phyloP scores from a whole-genome alignment of 495 filamentous ascomycete genomes.

The Emericellopsis terricola region DNA sequence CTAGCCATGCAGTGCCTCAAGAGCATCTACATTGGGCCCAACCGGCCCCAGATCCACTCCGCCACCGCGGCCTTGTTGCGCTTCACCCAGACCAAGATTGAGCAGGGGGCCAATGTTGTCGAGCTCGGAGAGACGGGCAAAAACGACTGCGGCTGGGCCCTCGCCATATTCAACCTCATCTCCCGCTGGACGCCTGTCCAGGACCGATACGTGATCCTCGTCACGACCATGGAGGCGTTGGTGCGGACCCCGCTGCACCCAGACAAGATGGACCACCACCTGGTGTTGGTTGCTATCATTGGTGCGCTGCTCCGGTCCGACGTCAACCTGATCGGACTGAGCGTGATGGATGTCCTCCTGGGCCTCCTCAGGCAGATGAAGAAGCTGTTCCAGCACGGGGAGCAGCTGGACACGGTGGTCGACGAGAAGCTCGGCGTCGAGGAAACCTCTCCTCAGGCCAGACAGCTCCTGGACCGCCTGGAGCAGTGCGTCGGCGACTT shows the following conservation, averaged over 20 bases:
- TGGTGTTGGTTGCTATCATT: slow-evolving; percentile 54
- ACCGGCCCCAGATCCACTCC: slow-evolving; percentile 54
- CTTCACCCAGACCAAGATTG: slow-evolving; percentile 46
- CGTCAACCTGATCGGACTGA: slow-evolving; percentile 83
- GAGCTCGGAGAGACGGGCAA: slow-evolving; percentile 9
- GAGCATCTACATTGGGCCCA: slow-evolving; percentile 59
- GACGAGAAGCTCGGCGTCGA: slow-evolving; percentile 8
- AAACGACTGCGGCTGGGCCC: slow-evolving; percentile 48
- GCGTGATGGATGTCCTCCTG: slow-evolving; percentile 78
- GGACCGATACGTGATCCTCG: slow-evolving; percentile 71
- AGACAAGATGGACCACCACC: slow-evolving; percentile 46
- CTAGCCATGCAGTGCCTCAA: slow-evolving; percentile 68
- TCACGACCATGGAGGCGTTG: slow-evolving; percentile 60
- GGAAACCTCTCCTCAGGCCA: slow-evolving; percentile 11
- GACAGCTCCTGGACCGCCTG: slow-evolving; percentile 43
- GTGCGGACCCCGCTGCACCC: slow-evolving; percentile 43
- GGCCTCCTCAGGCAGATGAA: slow-evolving; percentile 67
- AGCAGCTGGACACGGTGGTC: slow-evolving; percentile 10
- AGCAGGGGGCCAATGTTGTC: slow-evolving; percentile 26
- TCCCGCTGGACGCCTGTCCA: slow-evolving; percentile 80
- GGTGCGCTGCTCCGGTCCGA: slow-evolving; percentile 67
- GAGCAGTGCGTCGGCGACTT: slow-evolving; percentile 66
- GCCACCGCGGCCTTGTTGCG: slow-evolving; percentile 51
- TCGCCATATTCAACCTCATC: slow-evolving; percentile 56
- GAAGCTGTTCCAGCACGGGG: slow-evolving; percentile 46